Evolutionary conservation across 2,329 filamentous ascomycete species (phyloP).

Genomic region (Cordyceps militaris): DNA sequence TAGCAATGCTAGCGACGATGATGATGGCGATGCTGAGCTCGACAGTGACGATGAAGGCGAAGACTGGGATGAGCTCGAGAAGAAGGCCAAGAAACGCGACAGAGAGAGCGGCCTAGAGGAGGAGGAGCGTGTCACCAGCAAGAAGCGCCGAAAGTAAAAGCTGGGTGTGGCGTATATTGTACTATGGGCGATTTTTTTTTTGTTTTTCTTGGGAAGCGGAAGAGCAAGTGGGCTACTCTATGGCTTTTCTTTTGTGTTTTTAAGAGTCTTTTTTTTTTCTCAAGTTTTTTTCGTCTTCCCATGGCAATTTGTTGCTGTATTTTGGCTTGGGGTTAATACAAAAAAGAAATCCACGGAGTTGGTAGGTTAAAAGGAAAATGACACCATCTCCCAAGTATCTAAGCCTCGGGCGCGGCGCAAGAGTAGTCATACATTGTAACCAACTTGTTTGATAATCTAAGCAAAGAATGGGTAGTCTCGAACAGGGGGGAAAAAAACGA

Average conservation of each 20-base stretch:
- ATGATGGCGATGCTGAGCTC: constrained; percentile 56
- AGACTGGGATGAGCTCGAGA: constrained; percentile 91
- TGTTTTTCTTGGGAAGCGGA: background rate
- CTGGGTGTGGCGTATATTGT: background rate
- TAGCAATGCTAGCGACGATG: constrained; percentile 77
- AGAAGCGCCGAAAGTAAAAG: constrained; percentile 37
- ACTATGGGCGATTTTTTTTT: constrained; percentile 4
- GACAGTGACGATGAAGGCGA: constrained; percentile 69
- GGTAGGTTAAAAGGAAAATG: background rate
- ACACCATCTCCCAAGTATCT: background rate
- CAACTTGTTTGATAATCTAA: background rate
- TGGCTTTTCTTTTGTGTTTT: constrained; percentile 6
- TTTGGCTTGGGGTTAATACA: background rate
- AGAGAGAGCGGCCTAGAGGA: constrained; percentile 53
- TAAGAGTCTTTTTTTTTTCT: background rate
- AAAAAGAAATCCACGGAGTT: background rate
- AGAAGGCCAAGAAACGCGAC: constrained; percentile 82
- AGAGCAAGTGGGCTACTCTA: constrained; percentile 1
- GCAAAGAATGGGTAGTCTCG: background rate
- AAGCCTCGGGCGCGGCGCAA: background rate
- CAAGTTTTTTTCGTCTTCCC: background rate
- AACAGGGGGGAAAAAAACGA: background rate
- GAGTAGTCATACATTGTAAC: background rate
- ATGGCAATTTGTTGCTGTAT: background rate
- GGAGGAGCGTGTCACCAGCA: constrained; percentile 64